Percentiles rank a stretch among this genome's conserved stretches.
phyloP scores from a whole-genome alignment of 257 asterid genomes.

The Paulownia fortunei region DNA sequence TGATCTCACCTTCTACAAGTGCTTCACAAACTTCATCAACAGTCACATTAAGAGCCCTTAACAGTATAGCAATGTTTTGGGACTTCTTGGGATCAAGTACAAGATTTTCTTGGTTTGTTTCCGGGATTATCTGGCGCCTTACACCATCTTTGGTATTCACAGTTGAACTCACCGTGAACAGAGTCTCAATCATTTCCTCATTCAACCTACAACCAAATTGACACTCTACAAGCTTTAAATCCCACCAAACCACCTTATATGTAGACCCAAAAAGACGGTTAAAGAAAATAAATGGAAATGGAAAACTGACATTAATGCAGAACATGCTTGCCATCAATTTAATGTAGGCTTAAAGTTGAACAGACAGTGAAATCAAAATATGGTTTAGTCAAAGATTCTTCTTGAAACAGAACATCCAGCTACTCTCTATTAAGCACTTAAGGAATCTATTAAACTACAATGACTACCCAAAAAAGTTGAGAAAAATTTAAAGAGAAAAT shows the following conservation, averaged over 20 bases:
- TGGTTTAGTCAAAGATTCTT: background rate
- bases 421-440: background rate
- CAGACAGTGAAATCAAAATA: background rate
- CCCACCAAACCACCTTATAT: background rate
- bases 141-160: constrained; percentile 46
- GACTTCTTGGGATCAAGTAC: constrained; percentile 84
- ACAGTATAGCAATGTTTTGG: constrained; percentile 71
- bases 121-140: constrained; percentile 36
- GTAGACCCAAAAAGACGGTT: background rate
- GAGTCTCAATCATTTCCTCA: constrained; percentile 81
- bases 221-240: background rate
- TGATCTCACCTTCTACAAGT: constrained; percentile 64
- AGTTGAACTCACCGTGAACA: constrained; percentile 58
- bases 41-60: constrained; percentile 79
- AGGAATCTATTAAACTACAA: background rate
- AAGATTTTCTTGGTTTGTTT: constrained; percentile 53
- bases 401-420: background rate
- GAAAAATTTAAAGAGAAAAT: background rate
- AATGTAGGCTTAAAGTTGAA: background rate
- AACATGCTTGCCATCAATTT: background rate
- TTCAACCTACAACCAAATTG: constrained; percentile 61
- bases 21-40: constrained; percentile 84
- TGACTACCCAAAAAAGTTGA: background rate
- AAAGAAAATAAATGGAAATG: background rate
- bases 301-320: background rate